These are phyloP conservation scores for Phlegmacium glaucopus DNA, from an alignment of 768 basidiomycete species.

Conservation along the genomic window DNA sequence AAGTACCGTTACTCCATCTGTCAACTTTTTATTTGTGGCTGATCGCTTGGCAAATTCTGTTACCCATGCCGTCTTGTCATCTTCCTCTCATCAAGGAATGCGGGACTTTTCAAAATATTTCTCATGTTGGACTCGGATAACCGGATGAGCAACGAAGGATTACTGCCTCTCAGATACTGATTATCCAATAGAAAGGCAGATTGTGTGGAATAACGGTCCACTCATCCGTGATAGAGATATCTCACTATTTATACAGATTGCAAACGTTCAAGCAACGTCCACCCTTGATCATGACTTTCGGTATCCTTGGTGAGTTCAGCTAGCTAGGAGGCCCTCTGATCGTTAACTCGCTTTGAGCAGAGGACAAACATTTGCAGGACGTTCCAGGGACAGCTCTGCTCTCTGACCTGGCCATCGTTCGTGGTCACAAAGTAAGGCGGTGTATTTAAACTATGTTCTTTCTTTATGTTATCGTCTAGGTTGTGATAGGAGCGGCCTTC, in stretches of 20 bases:
- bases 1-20: no score
- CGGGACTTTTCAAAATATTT: no score
- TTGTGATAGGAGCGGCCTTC: conserved; percentile 29
- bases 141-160: no score
- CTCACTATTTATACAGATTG: conserved; percentile 1
- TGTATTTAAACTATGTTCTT: neutral
- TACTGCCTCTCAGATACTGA: no score
- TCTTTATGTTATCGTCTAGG: conserved; percentile 11
- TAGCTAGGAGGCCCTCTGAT: no score
- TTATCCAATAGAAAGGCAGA: no score
- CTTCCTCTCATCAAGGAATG: no score
- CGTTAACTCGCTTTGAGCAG: conserved; percentile 19
- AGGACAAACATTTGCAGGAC: conserved; percentile 32
- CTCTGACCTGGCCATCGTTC: conserved; percentile 34
- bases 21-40: no score
- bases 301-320: conserved; percentile 34
- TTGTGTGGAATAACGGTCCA: neutral
- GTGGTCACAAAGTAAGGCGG: conserved; percentile 26
- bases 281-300: conserved; percentile 23
- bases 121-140: no score
- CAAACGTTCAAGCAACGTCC: neutral
- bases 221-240: neutral
- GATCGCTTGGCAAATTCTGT: no score
- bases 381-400: conserved; percentile 41
- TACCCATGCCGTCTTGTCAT: no score